Conservation (phyloP, 78 protist species). For the Dictyostelium citrinum region DNA sequence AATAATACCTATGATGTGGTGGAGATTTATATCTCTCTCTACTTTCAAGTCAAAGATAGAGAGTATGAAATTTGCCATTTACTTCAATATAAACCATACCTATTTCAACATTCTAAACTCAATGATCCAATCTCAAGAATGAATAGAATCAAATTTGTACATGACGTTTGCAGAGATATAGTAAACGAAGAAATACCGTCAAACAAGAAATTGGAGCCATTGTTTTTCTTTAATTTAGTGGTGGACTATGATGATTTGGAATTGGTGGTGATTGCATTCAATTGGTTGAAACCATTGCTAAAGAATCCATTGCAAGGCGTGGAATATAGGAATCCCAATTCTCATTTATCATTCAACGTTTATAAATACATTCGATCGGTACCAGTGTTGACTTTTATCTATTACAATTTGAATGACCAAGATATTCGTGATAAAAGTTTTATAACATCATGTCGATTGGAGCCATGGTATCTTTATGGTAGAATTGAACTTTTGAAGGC, state of each 20-base stretch:
- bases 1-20: not conserved
- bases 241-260: not conserved
- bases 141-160: not conserved
- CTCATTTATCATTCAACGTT: not conserved
- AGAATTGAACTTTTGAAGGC: not conserved
- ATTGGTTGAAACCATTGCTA: not conserved
- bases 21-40: not conserved
- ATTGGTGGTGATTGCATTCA: not conserved
- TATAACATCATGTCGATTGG: not conserved
- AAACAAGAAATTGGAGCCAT: not conserved
- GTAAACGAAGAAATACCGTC: not conserved
- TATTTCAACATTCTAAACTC: not conserved
- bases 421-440: not conserved
- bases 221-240: not conserved
- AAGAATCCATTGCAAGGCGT: not conserved
- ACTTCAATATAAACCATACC: not conserved
- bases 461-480: not conserved
- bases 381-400: not conserved
- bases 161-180: not conserved
- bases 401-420: not conserved
- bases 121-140: not conserved
- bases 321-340: not conserved
- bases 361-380: not conserved
- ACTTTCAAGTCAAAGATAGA: not conserved
- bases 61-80: not conserved